Evolutionary conservation across 2,329 filamentous ascomycete genomes (phyloP).

Genomic region (Zymoseptoria tritici): DNA sequence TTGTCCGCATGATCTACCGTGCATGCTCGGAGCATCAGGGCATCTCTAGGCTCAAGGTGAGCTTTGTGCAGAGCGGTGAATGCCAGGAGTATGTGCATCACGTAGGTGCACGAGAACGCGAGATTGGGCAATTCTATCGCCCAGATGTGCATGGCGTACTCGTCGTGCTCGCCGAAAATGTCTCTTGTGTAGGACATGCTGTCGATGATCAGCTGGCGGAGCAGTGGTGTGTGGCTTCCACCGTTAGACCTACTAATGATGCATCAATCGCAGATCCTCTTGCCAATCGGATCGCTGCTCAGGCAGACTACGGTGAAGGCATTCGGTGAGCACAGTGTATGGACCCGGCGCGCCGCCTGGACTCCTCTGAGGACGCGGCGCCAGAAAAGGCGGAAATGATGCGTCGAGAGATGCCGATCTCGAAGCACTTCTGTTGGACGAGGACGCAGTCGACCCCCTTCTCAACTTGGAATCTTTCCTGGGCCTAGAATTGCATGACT

Average conservation of each 20-base stretch:
- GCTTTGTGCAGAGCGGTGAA: conserved; percentile 26
- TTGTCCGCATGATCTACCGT: conserved; percentile 27
- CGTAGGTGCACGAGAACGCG: conserved; percentile 22
- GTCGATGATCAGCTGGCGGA: not conserved
- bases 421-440: conserved; percentile 8
- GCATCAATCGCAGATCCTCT: conserved; percentile 26
- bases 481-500: conserved; percentile 13
- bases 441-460: conserved; percentile 17
- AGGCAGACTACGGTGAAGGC: conserved; percentile 18
- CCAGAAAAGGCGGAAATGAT: conserved; percentile 2
- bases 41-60: conserved; percentile 17
- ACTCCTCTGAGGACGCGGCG: conserved; percentile 7
- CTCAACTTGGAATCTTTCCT: conserved; percentile 2
- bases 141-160: conserved; percentile 21
- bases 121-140: conserved; percentile 22
- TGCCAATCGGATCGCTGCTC: conserved; percentile 21
- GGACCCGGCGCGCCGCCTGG: conserved; percentile 9
- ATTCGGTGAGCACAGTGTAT: conserved; percentile 20
- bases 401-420: conserved; percentile 15
- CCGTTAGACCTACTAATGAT: conserved; percentile 16
- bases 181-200: conserved; percentile 15
- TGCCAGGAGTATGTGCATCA: conserved; percentile 26
- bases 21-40: conserved; percentile 18
- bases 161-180: conserved; percentile 20
- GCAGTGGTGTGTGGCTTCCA: not conserved